Base-by-base conservation (phyloP, 2,329 filamentous ascomycete species). In the Fusarium torulosum region DNA sequence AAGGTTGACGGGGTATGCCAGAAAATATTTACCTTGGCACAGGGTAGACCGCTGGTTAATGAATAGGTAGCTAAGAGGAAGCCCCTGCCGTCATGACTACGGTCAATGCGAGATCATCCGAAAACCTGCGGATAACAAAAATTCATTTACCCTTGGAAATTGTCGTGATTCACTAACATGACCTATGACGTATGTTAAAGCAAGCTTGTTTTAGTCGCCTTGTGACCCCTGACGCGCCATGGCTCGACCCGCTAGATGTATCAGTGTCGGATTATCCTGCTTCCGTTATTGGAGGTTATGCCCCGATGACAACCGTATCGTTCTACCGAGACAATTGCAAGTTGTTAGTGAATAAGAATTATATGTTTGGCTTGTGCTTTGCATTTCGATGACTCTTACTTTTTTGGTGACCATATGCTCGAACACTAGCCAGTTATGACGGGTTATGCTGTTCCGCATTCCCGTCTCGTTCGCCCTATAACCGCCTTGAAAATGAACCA, bases 31-130 rank as follows among this genome's bases (percentile, higher is more conserved):
- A 45, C 44, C 59, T 43, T 51, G 53, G 33, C 41, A 35, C 20
- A 52, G 41, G 20, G 41, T 52, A 38, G 59, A 59, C 53, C 53
- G 35, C 45, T 44, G 21, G 38, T 45, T 40, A 52, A 61, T 66
- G 53, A 57, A 66, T 66, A 67, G 42, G 27, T 50, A 67, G 46
- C 38, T 50, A 47, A 47, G 41, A 38, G 38, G 43, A 51, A 68
- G 44, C 61, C 65, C 69, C 56, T 68, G 60, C 60, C 66, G 55
- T 68, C 65, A 68, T 69, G 52, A 51, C 40, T 50, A 38, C 21
- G 31, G 38, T n/a, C 45, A 58, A 19, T 23, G 46, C 33, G 27
- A 52, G 53, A 53, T 52, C 27, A 45, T n/a, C 51, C 41, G 37
- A 54, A 52, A 35, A 44, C 46, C 60, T 38, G n/a, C n/a, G 44